Evolutionary conservation across 768 basidiomycete genomes (phyloP).

Genomic region (Calvatia gigantea): DNA sequence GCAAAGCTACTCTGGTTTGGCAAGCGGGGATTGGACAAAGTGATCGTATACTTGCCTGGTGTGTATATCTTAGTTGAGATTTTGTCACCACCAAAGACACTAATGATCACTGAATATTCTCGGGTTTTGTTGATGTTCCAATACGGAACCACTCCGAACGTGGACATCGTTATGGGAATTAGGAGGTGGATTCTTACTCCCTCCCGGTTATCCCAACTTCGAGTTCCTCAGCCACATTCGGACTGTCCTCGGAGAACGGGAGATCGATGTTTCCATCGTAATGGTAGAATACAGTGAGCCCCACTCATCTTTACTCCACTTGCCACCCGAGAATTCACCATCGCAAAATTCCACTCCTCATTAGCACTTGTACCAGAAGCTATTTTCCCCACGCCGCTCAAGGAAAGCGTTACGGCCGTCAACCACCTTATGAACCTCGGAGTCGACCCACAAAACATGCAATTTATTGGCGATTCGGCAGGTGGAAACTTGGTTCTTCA

Average conservation of each 20-base stretch:
- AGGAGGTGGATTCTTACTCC: constrained; percentile 18
- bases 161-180: neutral
- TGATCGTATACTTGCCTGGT: constrained; percentile 19
- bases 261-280: constrained; percentile 14
- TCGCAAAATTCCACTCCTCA: neutral
- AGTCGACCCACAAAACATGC: constrained; percentile 28
- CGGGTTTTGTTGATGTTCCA: neutral
- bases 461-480: constrained; percentile 32
- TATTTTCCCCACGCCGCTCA: constrained; percentile 27
- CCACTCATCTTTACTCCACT: neutral
- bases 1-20: constrained; percentile 17
- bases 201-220: constrained; percentile 9
- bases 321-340: neutral
- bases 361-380: constrained; percentile 24
- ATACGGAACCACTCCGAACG: neutral
- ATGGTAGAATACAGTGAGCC: constrained; percentile 18
- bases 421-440: constrained; percentile 26
- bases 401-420: constrained; percentile 24
- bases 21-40: constrained; percentile 15
- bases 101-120: neutral
- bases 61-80: neutral
- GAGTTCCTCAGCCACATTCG: constrained; percentile 11
- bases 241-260: constrained; percentile 11
- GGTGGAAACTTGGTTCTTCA: constrained; percentile 29
- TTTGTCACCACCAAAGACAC: neutral